Base-by-base conservation (phyloP, 192 early-diverging fungal species). In the Geranomyces variabilis region DNA sequence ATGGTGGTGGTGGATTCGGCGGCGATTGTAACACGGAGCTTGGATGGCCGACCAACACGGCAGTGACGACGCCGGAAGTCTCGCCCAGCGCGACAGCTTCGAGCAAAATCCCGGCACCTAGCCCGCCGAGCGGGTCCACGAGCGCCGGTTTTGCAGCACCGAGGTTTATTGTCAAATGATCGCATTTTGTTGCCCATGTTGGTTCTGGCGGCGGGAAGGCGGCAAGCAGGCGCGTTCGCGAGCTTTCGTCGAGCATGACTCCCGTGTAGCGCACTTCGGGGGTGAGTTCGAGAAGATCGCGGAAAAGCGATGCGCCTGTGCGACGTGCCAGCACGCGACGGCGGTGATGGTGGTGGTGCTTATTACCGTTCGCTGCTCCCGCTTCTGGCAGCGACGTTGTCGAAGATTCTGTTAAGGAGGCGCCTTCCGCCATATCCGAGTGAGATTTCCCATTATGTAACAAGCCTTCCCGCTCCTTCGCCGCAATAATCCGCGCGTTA, bases 101-200 rank as follows among this genome's bases (percentile, higher is more conserved):
- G 19, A 80, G 26, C 17, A 5, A 30, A 12, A 79, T 71, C 10
- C 4, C 29, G 24, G 79, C 66, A 0, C 77, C 77, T 6, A 80
- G 15, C 15, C 78, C 78, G 0, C 78, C 78, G 51, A 80, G 21
- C 12, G 62, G 67, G 8, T 76, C 63, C 13, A 81, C 41, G n/a
- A 76, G 41, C 19, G 75, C 62, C 8, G 36, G 30, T 24, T 53
- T 33, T 7, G 77, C 70, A 7, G 72, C 60, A 4, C 82, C 82
- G 41, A 77, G 22, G 31, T 47, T 70, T 1, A 83, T 51, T n/a
- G 79, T 81, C 31, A 83, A 46, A 41, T 83, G 82, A 43, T 83
- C 34, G n/a, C 64, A 81, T 14, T 57, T 28, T 8, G 57, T n/a
- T 14, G 63, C 26, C 76, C 75, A 77, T 15, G 31, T 44, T 4